A percentile compares a stretch with the other conserved stretches of the same genome.
Evolutionary conservation across 306 rosid species (phyloP).

Genomic region (Vicia faba): DNA sequence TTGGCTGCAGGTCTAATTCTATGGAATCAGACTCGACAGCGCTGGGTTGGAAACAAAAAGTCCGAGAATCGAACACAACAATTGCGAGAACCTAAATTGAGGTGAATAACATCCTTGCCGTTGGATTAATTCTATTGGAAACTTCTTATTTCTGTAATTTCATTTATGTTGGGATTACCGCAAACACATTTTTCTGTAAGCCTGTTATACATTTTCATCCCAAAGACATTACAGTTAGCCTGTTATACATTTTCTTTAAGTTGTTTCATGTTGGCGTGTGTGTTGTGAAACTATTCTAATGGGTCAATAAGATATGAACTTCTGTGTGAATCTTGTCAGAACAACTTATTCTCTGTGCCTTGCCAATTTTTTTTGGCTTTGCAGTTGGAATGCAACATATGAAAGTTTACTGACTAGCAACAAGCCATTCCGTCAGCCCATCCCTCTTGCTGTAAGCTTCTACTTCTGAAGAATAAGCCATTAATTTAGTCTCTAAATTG

Average conservation of each 20-base stretch:
- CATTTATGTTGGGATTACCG: slow-evolving; percentile 1
- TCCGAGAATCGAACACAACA: slow-evolving; percentile 51
- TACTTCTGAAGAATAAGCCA: not conserved
- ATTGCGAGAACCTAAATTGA: slow-evolving; percentile 76
- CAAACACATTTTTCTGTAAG: not conserved
- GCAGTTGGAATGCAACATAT: slow-evolving; percentile 92
- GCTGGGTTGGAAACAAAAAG: slow-evolving; percentile 76
- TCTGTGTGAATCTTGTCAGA: slow-evolving; percentile 49
- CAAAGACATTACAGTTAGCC: slow-evolving; percentile 3
- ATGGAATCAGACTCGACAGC: slow-evolving; percentile 90
- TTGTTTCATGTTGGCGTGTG: slow-evolving; percentile 1
- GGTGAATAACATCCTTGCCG: slow-evolving; percentile 47
- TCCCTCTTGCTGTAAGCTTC: slow-evolving; percentile 75
- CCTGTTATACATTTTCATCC: slow-evolving; percentile 5
- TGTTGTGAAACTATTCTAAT: not conserved
- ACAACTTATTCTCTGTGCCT: slow-evolving; percentile 66
- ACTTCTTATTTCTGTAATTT: slow-evolving; percentile 7
- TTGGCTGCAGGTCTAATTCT: slow-evolving; percentile 79
- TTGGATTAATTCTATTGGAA: slow-evolving; percentile 24
- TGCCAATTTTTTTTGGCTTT: slow-evolving; percentile 58
- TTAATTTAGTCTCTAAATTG: not conserved
- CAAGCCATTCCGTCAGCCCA: slow-evolving; percentile 84
- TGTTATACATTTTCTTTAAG: not conserved
- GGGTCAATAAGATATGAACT: slow-evolving; percentile 39
- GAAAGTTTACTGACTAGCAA: slow-evolving; percentile 81